Conservation (phyloP, 2,329 filamentous ascomycete genomes). For the Nannizziopsis barbatae region DNA sequence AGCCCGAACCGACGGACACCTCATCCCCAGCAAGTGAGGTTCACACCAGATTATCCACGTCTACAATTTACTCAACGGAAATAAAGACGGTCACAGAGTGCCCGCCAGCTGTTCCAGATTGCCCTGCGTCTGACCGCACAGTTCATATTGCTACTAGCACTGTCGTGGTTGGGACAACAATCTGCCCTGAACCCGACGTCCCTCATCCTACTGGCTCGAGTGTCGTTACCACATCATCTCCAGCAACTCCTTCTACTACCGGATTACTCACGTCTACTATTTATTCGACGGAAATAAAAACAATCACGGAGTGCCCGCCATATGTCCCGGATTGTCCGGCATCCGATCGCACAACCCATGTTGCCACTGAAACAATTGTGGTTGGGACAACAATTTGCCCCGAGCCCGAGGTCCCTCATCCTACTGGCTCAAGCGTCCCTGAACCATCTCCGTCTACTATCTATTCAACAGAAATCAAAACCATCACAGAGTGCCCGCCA, state of each 20-base stretch:
- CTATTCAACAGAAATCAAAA: not conserved
- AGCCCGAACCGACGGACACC: not conserved
- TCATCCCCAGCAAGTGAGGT: too few species aligned
- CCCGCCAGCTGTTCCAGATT: too few species aligned
- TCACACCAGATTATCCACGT: too few species aligned
- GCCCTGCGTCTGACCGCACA: too few species aligned
- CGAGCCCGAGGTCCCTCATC: not conserved
- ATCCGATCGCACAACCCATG: not conserved
- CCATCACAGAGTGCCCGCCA: not conserved
- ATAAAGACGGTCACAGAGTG: too few species aligned
- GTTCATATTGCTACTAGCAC: not conserved
- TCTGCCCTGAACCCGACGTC: not conserved
- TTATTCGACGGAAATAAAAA: not conserved
- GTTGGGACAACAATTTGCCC: conserved; percentile 2
- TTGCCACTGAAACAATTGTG: not conserved
- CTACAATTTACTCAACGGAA: too few species aligned
- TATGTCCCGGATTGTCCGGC: conserved; percentile 3
- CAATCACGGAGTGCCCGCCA: conserved; percentile 1
- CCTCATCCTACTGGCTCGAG: not conserved
- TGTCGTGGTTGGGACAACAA: not conserved
- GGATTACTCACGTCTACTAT: not conserved
- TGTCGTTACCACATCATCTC: not conserved
- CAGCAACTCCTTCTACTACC: not conserved
- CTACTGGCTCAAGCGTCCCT: not conserved
- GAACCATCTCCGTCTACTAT: not conserved